Evolutionary conservation across 228 moss, liverwort and hornwort species (phyloP), one percentile per base, ranked within the genome.

Genomic region (Sphagnum magellanicum): DNA sequence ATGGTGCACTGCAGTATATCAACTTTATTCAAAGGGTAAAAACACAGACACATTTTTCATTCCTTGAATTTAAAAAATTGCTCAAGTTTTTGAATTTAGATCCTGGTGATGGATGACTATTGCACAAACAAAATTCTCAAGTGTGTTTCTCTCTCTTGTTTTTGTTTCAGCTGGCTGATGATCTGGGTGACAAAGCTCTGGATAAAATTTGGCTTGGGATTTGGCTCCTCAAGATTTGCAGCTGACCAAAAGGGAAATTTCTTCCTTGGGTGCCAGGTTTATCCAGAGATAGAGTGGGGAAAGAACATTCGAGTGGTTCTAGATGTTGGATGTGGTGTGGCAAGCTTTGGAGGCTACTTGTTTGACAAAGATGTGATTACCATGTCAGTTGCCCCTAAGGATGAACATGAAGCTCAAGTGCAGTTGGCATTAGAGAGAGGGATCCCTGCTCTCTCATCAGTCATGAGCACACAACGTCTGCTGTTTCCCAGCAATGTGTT

Each of bases 351-450:
- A 79, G 95, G 95, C 49, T 89, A 83, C 63, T 68, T 95, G 74
- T 92, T 95, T 66, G 92, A 95, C 48, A 90, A 70, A 73, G 72
- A 95, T 76, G 95, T 76, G 50, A 81, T 95, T 46, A 73, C 88
- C 7, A 87, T 95, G 87, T 95, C 92, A 59, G 74, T 95, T 71
- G 95, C 95, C 16, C 95, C 95, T 4, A 95, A 95, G 77, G 95
- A 95, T 74, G 95, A 95, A 61, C 95, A 95, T 67, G 89, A 95
- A 77, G 95, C 95, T 60, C 95, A 95, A 78, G 79, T 95, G 50
- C 95, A 95, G 75, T 86, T 95, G 73, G 95, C 95, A 12, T 72
- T 95, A 64, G 95, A 95, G 69, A 87, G 95, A 62, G 95, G 95
- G 51, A 95, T 95, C 74, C 95, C 95, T 16, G 95, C 79, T 16